Evolutionary conservation across 345 rosid species (phyloP), one percentile per base, ranked within the genome.

Genomic region (Brassica nigra): DNA sequence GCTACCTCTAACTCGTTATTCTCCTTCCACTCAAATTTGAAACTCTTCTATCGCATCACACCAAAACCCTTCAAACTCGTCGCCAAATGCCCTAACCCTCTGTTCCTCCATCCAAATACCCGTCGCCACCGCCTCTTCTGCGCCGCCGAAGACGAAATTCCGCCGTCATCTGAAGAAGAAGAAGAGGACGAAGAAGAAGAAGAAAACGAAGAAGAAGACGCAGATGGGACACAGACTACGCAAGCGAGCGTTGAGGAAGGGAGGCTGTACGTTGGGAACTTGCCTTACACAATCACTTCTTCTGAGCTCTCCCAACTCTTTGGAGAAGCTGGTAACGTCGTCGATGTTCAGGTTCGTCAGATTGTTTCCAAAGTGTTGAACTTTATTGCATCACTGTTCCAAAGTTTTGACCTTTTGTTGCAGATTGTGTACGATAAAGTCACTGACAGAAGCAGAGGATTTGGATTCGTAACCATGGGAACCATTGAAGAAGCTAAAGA

Each of bases 371-470:
- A 49, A 49, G 57, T 33, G 36, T 57, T 8, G 12, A 15, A 0
- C 18, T 54, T 75, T 5, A 61, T 15, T 28, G 1, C 12, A 9
- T 39, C 4, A 42, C 12, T 15, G 16, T 76, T 9, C 36, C 39
- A 70, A 62, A 31, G 15, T 12, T 63, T 62, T 4, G 42, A 20
- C 33, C 59, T 47, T 47, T 68, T 28, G 70, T 27, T 66, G 23
- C 57, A 95, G 99, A 86, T 91, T 81, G 94, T 93, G 6, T 88
- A 89, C 67, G 91, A 91, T 86, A 85, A 91, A 79, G 91, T 87
- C 7, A 92, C 94, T 4, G 97, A 91, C 73, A 90, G 98, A 87
- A 95, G 99, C 92, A 91, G 99, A 76, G 99, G 98, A 5, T 95
- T 95, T 76, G 99, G 87, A 9, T 93, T 95, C 77, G 93, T 93